phyloP scores from a whole-genome alignment of 257 asterid species.

The Jasminum sambac region DNA sequence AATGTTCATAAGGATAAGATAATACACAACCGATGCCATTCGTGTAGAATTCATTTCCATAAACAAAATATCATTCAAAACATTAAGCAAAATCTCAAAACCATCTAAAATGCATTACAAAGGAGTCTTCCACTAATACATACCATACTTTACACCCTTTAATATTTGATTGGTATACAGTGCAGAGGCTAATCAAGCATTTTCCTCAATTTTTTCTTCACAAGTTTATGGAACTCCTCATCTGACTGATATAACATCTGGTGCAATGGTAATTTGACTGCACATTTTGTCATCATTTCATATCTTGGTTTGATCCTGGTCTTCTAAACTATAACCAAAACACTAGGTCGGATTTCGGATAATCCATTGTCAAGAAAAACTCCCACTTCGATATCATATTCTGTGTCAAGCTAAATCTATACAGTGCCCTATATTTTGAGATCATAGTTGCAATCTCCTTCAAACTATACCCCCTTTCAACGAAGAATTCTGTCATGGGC shows the following conservation, averaged over 20 bases:
- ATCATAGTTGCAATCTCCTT: constrained; percentile 66
- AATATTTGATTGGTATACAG: neutral
- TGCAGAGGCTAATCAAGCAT: constrained; percentile 20
- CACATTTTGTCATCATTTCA: constrained; percentile 52
- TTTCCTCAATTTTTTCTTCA: constrained; percentile 63
- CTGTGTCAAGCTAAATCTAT: constrained; percentile 70
- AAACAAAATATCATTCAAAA: no score
- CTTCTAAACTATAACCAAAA: constrained; percentile 85
- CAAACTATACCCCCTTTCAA: constrained; percentile 63
- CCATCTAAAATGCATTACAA: no score
- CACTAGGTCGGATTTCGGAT: constrained; percentile 72
- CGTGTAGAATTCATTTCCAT: no score
- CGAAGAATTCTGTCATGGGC: constrained; percentile 76
- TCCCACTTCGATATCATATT: constrained; percentile 84
- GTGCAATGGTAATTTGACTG: constrained; percentile 62
- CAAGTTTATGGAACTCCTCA: constrained; percentile 50
- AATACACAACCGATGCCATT: no score
- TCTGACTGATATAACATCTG: constrained; percentile 75
- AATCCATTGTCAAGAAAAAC: constrained; percentile 65
- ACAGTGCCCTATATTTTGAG: constrained; percentile 72
- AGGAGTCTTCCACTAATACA: neutral
- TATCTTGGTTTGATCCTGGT: constrained; percentile 84
- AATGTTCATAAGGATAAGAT: no score
- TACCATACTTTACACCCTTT: neutral
- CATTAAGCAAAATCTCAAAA: no score